Percentiles rank a stretch among this genome's conserved stretches.
These are phyloP conservation scores for Plasmodium inui DNA, from an alignment of 169 alveolate species.

Conservation along the genomic window DNA sequence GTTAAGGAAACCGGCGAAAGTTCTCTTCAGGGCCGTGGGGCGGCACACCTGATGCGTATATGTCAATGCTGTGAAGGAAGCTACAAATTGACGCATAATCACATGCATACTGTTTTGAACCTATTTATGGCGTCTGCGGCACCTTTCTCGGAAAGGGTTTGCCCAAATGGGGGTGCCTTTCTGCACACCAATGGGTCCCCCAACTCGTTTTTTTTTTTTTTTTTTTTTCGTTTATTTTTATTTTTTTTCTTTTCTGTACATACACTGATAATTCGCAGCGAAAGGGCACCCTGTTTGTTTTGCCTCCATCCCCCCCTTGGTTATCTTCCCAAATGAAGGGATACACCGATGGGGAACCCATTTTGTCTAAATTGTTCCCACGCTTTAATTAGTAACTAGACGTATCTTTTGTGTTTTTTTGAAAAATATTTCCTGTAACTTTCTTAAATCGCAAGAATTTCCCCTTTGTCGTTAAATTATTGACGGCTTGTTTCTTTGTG, in stretches of 20 bases:
- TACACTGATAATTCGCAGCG: background rate
- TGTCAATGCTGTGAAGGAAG: background rate
- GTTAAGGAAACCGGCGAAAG: background rate
- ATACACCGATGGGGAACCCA: background rate
- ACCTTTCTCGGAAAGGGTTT: background rate
- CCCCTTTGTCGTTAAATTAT: background rate
- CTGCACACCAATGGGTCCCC: background rate
- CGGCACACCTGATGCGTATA: background rate
- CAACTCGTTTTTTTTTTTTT: background rate
- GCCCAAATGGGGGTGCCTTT: background rate
- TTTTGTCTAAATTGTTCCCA: background rate
- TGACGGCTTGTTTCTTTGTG: background rate
- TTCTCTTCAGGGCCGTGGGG: background rate
- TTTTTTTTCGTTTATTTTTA: background rate
- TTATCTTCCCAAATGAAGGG: background rate
- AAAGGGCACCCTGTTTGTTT: background rate
- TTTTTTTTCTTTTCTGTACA: background rate
- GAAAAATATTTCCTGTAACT: background rate
- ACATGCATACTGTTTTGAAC: background rate
- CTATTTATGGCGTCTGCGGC: background rate
- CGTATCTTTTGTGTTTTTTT: background rate
- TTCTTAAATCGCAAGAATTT: background rate
- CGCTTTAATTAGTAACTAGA: background rate
- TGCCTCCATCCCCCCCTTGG: background rate
- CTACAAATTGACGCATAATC: background rate